phyloP scores from a whole-genome alignment of 225 moss, liverwort and hornwort species.

The Asterella californica region DNA sequence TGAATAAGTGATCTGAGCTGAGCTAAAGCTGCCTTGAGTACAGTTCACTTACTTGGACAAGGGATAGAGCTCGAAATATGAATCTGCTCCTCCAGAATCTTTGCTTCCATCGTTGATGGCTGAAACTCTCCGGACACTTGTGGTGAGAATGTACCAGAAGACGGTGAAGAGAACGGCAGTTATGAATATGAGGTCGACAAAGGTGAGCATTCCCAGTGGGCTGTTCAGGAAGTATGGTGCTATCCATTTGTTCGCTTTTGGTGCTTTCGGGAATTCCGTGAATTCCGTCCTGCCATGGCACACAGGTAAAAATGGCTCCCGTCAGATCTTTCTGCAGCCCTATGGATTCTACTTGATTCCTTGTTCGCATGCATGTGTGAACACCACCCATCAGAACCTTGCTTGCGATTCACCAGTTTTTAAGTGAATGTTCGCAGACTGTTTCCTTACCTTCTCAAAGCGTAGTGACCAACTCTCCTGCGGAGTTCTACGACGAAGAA shows the following conservation, averaged over 20 bases:
- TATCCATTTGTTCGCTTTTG: background rate
- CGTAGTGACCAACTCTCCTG: background rate
- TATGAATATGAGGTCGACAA: conserved; percentile 21
- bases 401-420: background rate
- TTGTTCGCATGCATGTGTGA: background rate
- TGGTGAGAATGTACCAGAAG: conserved; percentile 4
- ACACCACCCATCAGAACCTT: background rate
- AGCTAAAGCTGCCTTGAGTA: background rate
- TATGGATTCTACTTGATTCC: too few species aligned
- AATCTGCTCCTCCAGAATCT: conserved; percentile 3
- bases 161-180: background rate
- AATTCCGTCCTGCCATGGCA: background rate
- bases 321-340: background rate
- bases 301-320: background rate
- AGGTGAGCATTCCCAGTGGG: conserved; percentile 31
- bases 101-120: background rate
- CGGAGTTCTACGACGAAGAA: conserved; percentile 22
- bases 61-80: background rate
- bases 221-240: conserved; percentile 21
- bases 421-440: background rate
- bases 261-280: background rate
- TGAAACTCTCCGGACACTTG: background rate
- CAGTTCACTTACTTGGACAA: background rate
- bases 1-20: background rate
- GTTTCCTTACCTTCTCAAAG: background rate